A percentile compares a stretch with the other conserved stretches of the same genome.
phyloP scores from a whole-genome alignment of 257 asterid species.

The Ajuga chamaepitys region DNA sequence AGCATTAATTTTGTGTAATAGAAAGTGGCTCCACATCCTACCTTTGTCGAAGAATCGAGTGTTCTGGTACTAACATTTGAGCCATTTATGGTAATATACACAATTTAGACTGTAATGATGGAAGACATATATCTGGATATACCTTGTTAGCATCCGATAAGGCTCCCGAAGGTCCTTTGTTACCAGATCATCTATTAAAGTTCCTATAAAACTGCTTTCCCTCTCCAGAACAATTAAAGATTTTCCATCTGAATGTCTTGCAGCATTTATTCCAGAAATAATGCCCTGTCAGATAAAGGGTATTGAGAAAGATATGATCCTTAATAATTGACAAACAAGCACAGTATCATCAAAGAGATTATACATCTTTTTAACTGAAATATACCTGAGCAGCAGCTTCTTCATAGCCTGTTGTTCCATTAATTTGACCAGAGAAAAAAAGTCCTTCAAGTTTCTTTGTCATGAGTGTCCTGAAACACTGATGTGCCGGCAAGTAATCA shows the following conservation, averaged over 20 bases:
- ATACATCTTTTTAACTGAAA: neutral
- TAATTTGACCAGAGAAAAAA: constrained; percentile 97
- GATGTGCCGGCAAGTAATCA: constrained; percentile 97
- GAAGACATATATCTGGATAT: constrained; percentile 1
- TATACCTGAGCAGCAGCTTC: constrained; percentile 99
- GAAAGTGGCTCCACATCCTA: neutral
- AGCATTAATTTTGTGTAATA: neutral
- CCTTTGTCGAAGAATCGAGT: neutral
- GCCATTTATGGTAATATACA: neutral
- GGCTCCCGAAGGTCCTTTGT: constrained; percentile 99
- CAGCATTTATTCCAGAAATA: constrained; percentile 92
- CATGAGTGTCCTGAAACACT: constrained; percentile 93
- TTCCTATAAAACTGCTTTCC: constrained; percentile 94
- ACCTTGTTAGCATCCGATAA: constrained; percentile 96
- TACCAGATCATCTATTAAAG: constrained; percentile 91
- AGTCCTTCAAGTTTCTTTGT: constrained; percentile 91
- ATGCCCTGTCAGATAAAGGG: constrained; percentile 61
- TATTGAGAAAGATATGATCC: constrained; percentile 2
- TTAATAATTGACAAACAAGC: neutral
- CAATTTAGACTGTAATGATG: neutral
- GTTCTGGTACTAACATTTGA: neutral
- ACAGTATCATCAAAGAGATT: neutral
- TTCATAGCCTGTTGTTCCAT: constrained; percentile 98
- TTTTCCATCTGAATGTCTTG: constrained; percentile 81
- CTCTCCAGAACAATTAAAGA: constrained; percentile 87